Evolutionary conservation across 2,329 filamentous ascomycete species (phyloP).

Genomic region (Diaporthe destruens): DNA sequence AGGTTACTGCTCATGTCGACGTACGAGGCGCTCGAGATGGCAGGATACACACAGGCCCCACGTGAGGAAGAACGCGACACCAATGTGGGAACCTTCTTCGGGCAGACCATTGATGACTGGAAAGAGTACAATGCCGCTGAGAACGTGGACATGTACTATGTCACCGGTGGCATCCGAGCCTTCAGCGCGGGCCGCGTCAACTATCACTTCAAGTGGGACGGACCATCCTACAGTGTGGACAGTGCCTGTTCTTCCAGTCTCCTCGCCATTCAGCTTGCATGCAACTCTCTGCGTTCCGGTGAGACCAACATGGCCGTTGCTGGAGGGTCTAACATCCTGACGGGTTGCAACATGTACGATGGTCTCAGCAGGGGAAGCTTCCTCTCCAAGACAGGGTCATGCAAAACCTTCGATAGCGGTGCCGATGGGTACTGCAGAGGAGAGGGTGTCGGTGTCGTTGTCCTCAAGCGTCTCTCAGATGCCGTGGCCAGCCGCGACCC

Average conservation of each 20-base stretch:
- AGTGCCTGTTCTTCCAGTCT: conserved; percentile 55
- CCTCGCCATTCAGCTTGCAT: conserved; percentile 56
- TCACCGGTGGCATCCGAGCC: conserved; percentile 48
- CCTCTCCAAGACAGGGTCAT: conserved; percentile 59
- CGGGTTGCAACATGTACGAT: conserved; percentile 73
- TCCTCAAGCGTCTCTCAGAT: conserved; percentile 61
- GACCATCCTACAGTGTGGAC: conserved; percentile 53
- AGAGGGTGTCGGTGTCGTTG: conserved; percentile 59
- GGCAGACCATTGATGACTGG: conserved; percentile 67
- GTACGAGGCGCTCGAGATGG: conserved; percentile 52
- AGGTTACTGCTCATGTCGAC: conserved; percentile 33
- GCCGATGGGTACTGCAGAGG: conserved; percentile 65
- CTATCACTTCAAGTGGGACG: conserved; percentile 54
- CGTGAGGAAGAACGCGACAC: conserved; percentile 45
- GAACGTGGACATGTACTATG: conserved; percentile 43
- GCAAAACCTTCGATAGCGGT: conserved; percentile 50
- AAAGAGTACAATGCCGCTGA: conserved; percentile 71
- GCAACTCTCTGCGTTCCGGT: conserved; percentile 68
- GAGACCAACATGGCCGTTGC: conserved; percentile 74
- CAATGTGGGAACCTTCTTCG: conserved; percentile 71
- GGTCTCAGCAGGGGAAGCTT: conserved; percentile 73
- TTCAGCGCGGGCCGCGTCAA: conserved; percentile 53
- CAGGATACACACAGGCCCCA: conserved; percentile 59
- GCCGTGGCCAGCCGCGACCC: conserved; percentile 62
- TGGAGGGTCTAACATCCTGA: conserved; percentile 73